These are phyloP conservation scores for Nothopassalora personata DNA, from an alignment of 2,329 filamentous ascomycete species.

Conservation along the genomic window DNA sequence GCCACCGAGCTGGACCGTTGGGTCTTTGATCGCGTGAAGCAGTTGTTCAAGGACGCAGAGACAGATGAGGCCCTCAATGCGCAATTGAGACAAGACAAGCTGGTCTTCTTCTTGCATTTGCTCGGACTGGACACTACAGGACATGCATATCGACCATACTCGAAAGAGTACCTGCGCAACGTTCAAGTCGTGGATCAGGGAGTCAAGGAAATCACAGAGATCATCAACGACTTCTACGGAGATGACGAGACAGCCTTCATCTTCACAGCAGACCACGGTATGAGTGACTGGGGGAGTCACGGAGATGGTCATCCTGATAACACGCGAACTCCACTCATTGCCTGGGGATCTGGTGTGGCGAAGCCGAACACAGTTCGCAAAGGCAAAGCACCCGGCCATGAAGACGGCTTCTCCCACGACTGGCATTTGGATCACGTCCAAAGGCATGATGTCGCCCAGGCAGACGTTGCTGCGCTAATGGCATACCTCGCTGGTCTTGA, in stretches of 20 bases:
- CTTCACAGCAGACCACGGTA: conserved; percentile 96
- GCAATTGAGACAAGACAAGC: conserved; percentile 71
- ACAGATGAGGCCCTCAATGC: conserved; percentile 69
- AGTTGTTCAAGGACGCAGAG: conserved; percentile 73
- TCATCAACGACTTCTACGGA: conserved; percentile 80
- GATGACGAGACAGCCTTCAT: conserved; percentile 84
- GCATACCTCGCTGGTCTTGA: conserved; percentile 81
- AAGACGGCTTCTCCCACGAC: conserved; percentile 78
- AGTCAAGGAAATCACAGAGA: conserved; percentile 72
- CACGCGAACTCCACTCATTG: conserved; percentile 85
- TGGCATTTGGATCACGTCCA: conserved; percentile 78
- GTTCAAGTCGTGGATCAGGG: conserved; percentile 91
- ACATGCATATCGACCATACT: conserved; percentile 82
- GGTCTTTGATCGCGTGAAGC: conserved; percentile 93
- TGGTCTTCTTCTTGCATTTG: conserved; percentile 92
- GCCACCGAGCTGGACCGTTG: conserved; percentile 78
- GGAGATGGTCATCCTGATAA: conserved; percentile 97
- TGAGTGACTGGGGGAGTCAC: conserved; percentile 99
- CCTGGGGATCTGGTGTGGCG: conserved; percentile 88
- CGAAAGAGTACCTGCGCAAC: conserved; percentile 89
- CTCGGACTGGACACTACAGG: conserved; percentile 88
- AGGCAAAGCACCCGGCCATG: conserved; percentile 70
- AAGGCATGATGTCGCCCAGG: conserved; percentile 87
- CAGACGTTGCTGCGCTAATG: conserved; percentile 93
- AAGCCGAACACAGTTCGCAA: conserved; percentile 56